phyloP scores from a whole-genome alignment of 192 early-diverging fungal species.

The Coemansia sp. region DNA sequence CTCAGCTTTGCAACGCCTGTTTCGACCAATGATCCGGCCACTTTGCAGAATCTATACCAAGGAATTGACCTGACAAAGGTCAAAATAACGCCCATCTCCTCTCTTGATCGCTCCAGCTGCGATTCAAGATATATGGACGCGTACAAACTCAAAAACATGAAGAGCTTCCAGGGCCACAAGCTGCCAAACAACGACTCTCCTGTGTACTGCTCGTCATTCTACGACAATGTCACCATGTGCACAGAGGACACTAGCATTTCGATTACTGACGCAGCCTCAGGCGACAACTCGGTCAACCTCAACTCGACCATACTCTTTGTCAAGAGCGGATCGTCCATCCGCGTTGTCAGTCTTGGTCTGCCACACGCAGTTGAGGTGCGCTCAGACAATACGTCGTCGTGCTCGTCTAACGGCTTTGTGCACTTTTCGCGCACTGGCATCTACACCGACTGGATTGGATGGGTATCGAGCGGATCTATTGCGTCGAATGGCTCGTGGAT shows the following conservation, averaged over 20 bases:
- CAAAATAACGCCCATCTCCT: slow-evolving; percentile 20
- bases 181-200: slow-evolving; percentile 42
- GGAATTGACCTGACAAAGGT: slow-evolving; percentile 48
- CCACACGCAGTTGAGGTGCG: slow-evolving; percentile 42
- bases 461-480: slow-evolving; percentile 39
- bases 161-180: slow-evolving; percentile 43
- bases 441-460: slow-evolving; percentile 54
- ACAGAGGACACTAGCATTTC: slow-evolving; percentile 31
- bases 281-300: slow-evolving; percentile 38
- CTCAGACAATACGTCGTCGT: slow-evolving; percentile 19
- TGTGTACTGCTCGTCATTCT: slow-evolving; percentile 46
- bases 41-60: slow-evolving; percentile 34
- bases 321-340: slow-evolving; percentile 28
- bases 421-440: slow-evolving; percentile 44
- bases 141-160: slow-evolving; percentile 40
- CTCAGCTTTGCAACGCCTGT: slow-evolving; percentile 30
- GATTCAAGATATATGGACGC: slow-evolving; percentile 33
- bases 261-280: slow-evolving; percentile 16
- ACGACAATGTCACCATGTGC: slow-evolving; percentile 45
- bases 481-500: slow-evolving; percentile 46
- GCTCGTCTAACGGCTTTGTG: slow-evolving; percentile 47
- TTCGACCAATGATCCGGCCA: slow-evolving; percentile 33
- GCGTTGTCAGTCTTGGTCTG: slow-evolving; percentile 34
- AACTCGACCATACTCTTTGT: slow-evolving; percentile 50
- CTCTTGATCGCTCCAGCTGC: slow-evolving; percentile 34